These are phyloP conservation scores for Vanderwaltozyma verrucispora DNA, from an alignment of 805 yeast species.

Conservation along the genomic window DNA sequence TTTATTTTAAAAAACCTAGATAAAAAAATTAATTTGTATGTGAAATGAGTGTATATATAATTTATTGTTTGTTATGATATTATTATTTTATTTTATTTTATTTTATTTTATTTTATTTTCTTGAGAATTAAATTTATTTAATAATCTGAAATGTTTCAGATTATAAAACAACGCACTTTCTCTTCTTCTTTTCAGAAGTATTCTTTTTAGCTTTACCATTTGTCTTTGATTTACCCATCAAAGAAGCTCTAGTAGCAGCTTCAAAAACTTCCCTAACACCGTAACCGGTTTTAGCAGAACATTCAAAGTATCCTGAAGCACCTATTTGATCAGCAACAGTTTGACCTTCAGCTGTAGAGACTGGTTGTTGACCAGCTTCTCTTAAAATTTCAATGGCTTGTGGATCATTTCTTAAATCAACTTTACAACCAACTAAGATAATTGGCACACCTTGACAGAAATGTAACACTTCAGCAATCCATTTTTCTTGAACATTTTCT, in stretches of 20 bases:
- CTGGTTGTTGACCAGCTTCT: constrained; percentile 71
- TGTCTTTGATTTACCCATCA: constrained; percentile 41
- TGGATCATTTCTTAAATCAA: constrained; percentile 77
- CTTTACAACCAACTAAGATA: constrained; percentile 85
- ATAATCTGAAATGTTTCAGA: background rate
- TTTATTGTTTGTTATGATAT: no score
- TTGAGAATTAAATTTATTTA: background rate
- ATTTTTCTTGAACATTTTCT: constrained; percentile 89
- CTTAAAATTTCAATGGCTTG: constrained; percentile 64
- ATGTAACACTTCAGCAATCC: constrained; percentile 89
- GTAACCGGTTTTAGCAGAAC: constrained; percentile 85
- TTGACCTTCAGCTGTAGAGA: constrained; percentile 72
- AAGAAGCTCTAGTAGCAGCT: constrained; percentile 85
- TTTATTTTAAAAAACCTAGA: no score
- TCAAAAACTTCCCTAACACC: constrained; percentile 92
- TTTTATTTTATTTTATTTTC: background rate
- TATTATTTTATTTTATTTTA: no score
- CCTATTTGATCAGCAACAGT: constrained; percentile 83
- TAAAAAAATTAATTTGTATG: no score
- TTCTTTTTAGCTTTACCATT: constrained; percentile 16
- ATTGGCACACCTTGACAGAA: constrained; percentile 93
- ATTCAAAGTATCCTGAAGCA: constrained; percentile 77
- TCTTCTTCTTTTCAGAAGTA: constrained; percentile 37
- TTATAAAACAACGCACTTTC: constrained; percentile 64
- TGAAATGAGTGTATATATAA: no score